Percentiles rank a stretch among this genome's conserved stretches.
Conservation (phyloP, 1,284 basidiomycete species). For the Ganoderma sinense region DNA sequence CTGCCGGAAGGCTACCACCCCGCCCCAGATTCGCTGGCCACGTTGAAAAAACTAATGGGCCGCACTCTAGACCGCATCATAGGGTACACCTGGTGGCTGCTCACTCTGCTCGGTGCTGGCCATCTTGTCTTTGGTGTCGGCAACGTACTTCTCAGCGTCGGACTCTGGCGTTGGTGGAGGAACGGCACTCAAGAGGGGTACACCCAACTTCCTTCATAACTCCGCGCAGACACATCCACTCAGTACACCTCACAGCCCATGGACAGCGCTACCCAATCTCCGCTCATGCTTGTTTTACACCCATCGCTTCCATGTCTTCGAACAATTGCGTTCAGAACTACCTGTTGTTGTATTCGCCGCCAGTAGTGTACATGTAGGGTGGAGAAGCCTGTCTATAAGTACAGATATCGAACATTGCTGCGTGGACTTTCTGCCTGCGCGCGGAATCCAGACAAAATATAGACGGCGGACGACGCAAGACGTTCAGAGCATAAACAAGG, state of each 20-base stretch:
- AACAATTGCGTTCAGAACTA: neutral
- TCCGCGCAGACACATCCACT: no score
- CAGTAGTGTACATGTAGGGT: neutral
- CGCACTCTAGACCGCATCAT: slow-evolving; percentile 73
- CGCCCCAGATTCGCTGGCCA: slow-evolving; percentile 57
- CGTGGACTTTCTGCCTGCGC: neutral
- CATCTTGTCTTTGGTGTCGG: slow-evolving; percentile 69
- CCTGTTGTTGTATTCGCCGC: slow-evolving; percentile 7
- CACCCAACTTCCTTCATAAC: neutral
- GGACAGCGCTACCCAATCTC: neutral
- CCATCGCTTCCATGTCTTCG: neutral
- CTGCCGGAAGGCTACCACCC: slow-evolving; percentile 61
- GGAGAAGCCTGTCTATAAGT: neutral
- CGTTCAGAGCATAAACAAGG: neutral
- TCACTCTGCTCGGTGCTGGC: slow-evolving; percentile 80
- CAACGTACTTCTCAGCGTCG: slow-evolving; percentile 63
- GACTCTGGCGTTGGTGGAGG: slow-evolving; percentile 45
- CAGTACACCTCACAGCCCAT: neutral
- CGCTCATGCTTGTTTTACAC: neutral
- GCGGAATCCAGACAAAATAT: neutral
- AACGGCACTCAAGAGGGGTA: slow-evolving; percentile 1
- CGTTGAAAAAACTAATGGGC: slow-evolving; percentile 68
- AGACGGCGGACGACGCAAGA: neutral
- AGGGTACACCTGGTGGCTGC: slow-evolving; percentile 78
- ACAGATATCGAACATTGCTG: neutral